Conservation (phyloP, 805 yeast species). For the Priceomyces carsonii region DNA sequence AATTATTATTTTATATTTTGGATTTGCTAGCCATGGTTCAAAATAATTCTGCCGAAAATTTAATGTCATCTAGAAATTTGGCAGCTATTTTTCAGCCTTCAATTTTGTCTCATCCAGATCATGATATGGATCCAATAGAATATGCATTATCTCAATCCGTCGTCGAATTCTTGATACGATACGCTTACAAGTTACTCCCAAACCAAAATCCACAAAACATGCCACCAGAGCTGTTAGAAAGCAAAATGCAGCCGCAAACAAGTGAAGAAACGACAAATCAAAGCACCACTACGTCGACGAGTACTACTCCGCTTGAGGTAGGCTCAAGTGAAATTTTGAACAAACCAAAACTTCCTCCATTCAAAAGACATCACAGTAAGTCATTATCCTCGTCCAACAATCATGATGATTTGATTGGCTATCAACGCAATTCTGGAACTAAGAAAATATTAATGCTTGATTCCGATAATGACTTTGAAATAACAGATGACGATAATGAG, state of each 20-base stretch:
- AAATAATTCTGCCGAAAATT: conserved; percentile 69
- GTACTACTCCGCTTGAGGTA: conserved; percentile 16
- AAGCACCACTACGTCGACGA: conserved; percentile 14
- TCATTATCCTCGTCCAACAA: conserved; percentile 30
- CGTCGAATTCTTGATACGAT: conserved; percentile 85
- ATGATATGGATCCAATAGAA: conserved; percentile 90
- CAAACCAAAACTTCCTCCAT: conserved; percentile 3
- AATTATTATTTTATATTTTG: conserved; percentile 79
- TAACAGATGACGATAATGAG: conserved; percentile 25
- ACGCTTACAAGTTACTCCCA: conserved; percentile 79
- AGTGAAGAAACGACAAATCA: conserved; percentile 5
- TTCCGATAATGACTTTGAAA: conserved; percentile 41
- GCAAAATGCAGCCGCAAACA: conserved; percentile 4
- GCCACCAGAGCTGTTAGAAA: conserved; percentile 2
- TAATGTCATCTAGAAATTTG: conserved; percentile 90
- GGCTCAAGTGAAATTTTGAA: conserved; percentile 4
- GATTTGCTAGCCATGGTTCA: conserved; percentile 87
- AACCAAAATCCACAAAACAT: conserved; percentile 19
- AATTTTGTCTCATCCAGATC: conserved; percentile 87
- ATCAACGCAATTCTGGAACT: conserved; percentile 30
- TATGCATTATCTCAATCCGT: conserved; percentile 84
- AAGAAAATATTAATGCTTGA: conserved; percentile 45
- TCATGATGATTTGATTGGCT: conserved; percentile 39
- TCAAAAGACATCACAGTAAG: conserved; percentile 32
- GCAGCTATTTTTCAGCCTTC: conserved; percentile 98